Base-by-base conservation (phyloP, 2,329 filamentous ascomycete genomes). In the Pseudophaeomoniella oleicola region DNA sequence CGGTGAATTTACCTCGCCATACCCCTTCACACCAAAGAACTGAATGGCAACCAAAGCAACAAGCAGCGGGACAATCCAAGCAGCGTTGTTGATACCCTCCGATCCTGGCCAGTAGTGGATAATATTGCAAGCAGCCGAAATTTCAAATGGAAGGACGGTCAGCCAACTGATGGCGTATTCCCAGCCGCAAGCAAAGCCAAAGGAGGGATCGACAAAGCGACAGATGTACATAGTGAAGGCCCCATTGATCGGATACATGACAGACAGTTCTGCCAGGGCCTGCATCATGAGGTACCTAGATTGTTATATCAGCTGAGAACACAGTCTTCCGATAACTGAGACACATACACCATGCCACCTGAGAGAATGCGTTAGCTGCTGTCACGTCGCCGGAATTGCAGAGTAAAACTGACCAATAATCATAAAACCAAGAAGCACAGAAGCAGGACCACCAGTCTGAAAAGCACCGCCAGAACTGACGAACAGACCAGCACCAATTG, bases 151-250 rank as follows among this genome's bases (percentile, higher is more conserved):
- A 19, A 94, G 59, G 0, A 87, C 75, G 19, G 85, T 71, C 2
- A 93, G 69, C 86, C 87, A 94, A 59, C 92, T 81, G 46, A 94
- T 57, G 3, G 82, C 83, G 55, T 94, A 92, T 51, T 78, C 82
- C 48, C 35, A 30, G 16, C n/a, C 32, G 4, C 16, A 11, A 27
- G 34, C 39, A 12, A 42, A 19, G 16, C 30, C 14, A 85, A 84
- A 94, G 0, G 87, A 86, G 1, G 87, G 87, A 51, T 94, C 86
- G 13, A 94, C 59, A 50, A 94, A 94, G n/a, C 88, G 75, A 18
- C 84, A 93, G 9, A 86, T 88, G 61, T 87, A 94, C 6, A 84
- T 78, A 1, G 85, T 84, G 54, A 94, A 94, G 3, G 85, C 90
- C 38, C 87, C 88, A 18, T 87, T 82, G 16, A 94, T 80, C 3